Base-by-base conservation (phyloP, 176 grass and related monocot genomes). In the Oryza brachyantha region DNA sequence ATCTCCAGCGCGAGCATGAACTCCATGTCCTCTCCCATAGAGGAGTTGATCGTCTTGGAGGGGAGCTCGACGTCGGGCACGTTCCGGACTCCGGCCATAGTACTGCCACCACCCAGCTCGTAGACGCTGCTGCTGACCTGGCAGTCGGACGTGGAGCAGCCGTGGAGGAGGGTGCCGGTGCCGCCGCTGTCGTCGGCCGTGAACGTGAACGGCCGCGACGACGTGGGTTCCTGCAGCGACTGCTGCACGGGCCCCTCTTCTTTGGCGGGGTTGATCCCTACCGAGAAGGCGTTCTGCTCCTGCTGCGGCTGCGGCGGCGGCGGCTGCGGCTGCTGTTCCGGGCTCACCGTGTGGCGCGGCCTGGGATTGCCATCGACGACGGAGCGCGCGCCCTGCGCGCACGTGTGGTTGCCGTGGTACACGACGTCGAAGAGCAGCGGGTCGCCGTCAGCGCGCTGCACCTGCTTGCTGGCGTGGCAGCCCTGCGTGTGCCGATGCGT, bases 401-500 rank as follows among this genome's bases (percentile, higher is more conserved):
- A 98, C 17, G 90, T 87, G 82, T 98, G 95, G 64, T 27, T 22
- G 29, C 87, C 92, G 24, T 90, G 64, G 82, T 98, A 98, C 7
- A 89, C 89, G 85, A 98, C 90, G 72, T 98, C 83, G 76, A 92
- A 93, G 41, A 98, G 72, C 77, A 81, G 81, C 8, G 83, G 79
- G 34, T 98, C 86, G 34, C 89, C 85, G 36, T 98, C 87, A 14
- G 85, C 74, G 27, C 92, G 84, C 76, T 98, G 95, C 72, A 98
- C 95, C 63, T 98, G 92, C 83, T 98, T 98, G 55, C 74, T 90
- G 2, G 95, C 92, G 0, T 65, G 25, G 85, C 95, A 98, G 26
- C 76, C 78, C 84, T 94, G 92, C 19, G 90, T 89, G 77, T 90
- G 77, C 38, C 91, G 83, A 60, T 94, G 86, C 22, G 95, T 98